Percentiles rank a stretch among this genome's conserved stretches.
These are phyloP conservation scores for Colletotrichum sublineola DNA, from an alignment of 2,329 filamentous ascomycete genomes.

Conservation along the genomic window DNA sequence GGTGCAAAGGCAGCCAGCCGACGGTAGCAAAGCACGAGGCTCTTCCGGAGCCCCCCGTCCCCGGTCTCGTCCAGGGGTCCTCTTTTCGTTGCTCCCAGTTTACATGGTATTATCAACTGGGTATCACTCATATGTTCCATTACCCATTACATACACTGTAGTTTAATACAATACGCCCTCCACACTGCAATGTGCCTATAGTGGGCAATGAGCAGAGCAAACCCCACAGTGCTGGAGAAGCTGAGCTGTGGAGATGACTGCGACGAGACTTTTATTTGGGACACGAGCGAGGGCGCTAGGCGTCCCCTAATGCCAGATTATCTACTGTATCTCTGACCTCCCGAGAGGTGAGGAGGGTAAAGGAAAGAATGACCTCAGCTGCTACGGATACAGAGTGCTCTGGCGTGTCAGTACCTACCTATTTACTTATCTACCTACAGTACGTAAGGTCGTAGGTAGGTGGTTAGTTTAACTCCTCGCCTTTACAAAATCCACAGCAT, in stretches of 20 bases:
- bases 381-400: too few species aligned
- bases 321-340: background rate
- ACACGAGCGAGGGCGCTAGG: slow-evolving; percentile 6
- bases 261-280: background rate
- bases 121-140: slow-evolving; percentile 1
- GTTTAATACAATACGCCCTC: background rate
- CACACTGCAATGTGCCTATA: slow-evolving; percentile 24
- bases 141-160: background rate
- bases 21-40: background rate
- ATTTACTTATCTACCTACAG: too few species aligned
- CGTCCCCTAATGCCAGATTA: background rate
- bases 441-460: too few species aligned
- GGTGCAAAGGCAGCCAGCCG: background rate
- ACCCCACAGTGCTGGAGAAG: slow-evolving; percentile 20
- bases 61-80: slow-evolving; percentile 1
- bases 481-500: too few species aligned
- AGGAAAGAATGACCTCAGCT: slow-evolving; percentile 4
- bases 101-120: background rate
- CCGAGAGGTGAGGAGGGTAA: background rate
- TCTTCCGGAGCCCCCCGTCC: background rate
- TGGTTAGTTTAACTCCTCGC: too few species aligned
- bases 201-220: slow-evolving; percentile 37
- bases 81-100: slow-evolving; percentile 9
- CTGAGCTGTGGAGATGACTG: too few species aligned
- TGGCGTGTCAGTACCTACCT: too few species aligned